These are phyloP conservation scores for Synchytrium microbalum DNA, from an alignment of 371 early-diverging fungal genomes.

Conservation along the genomic window DNA sequence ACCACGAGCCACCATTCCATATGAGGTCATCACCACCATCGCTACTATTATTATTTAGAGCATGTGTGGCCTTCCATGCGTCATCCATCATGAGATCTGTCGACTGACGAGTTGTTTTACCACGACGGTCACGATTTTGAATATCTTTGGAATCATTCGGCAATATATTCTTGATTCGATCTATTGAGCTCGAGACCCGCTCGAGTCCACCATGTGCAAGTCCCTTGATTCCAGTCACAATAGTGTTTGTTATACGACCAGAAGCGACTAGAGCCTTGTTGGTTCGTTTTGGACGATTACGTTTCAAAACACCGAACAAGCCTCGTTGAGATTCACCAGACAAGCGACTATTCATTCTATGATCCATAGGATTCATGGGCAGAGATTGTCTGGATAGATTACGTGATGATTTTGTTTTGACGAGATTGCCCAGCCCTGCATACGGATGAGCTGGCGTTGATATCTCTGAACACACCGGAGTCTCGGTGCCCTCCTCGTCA, in stretches of 20 bases:
- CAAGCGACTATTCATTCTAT: not conserved
- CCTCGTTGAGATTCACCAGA: slow-evolving; percentile 1
- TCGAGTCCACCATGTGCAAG: slow-evolving; percentile 16
- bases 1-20: not conserved
- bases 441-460: not conserved
- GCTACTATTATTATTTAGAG: too few relatives aligned
- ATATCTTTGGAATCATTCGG: not conserved
- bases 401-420: not conserved
- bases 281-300: not conserved
- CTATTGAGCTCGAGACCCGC: slow-evolving; percentile 14
- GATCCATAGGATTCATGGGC: not conserved
- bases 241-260: not conserved
- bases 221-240: slow-evolving; percentile 11
- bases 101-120: not conserved
- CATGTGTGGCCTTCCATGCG: too few relatives aligned
- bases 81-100: not conserved
- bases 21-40: too few relatives aligned
- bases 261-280: not conserved
- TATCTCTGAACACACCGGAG: not conserved
- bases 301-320: not conserved
- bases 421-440: not conserved
- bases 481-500: not conserved
- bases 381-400: not conserved
- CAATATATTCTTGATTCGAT: slow-evolving; percentile 19
- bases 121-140: not conserved